Base-by-base conservation (phyloP, 495 filamentous ascomycete genomes). In the Neurospora sublineolata region DNA sequence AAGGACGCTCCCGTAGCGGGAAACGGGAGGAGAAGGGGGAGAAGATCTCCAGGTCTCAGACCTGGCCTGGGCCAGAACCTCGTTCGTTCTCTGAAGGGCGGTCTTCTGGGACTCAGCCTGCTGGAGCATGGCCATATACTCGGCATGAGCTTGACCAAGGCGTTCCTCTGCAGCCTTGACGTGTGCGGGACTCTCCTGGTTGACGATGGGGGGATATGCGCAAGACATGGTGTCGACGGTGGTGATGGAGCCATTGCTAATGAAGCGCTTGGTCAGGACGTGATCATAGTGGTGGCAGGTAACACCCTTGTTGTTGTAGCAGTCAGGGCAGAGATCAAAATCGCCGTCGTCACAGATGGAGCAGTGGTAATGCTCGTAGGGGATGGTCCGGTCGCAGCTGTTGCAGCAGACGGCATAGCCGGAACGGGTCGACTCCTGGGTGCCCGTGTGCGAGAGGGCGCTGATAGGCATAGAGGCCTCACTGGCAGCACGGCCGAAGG, bases 261-360 rank as follows among this genome's bases (percentile, higher is more conserved):
- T 86, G 60, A 87, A 88, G 67, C 95, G 89, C 87, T 96, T 97
- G 79, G 98, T 94, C 81, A 99, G 83, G 93, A 93, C 97, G 83
- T 99, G 95, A 69, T 86, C 84, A 16, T 89, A 87, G 60, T 88
- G 88, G 68, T 86, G 87, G 83, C 96, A 99, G 42, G 90, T 86
- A 36, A 89, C 85, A 72, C 94, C 93, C 37, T 83, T 82, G 64
- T 89, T 85, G 41, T 97, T 85, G 44, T 97, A 88, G 79, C 95
- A 99, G 37, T 83, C 78, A 70, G 87, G 86, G 83, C 95, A 99
- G 68, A 99, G 88, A 76, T 99, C 95, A 77, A 93, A 99, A 80
- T 99, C 96, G 37, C 95, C 95, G 69, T 90, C 85, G 73, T 97
- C 92, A 80, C 96, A 99, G 70, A 89, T 91, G 76, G 92, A 91